phyloP scores from a whole-genome alignment of 225 moss, liverwort and hornwort genomes.

The Rhytidiadelphus loreus region DNA sequence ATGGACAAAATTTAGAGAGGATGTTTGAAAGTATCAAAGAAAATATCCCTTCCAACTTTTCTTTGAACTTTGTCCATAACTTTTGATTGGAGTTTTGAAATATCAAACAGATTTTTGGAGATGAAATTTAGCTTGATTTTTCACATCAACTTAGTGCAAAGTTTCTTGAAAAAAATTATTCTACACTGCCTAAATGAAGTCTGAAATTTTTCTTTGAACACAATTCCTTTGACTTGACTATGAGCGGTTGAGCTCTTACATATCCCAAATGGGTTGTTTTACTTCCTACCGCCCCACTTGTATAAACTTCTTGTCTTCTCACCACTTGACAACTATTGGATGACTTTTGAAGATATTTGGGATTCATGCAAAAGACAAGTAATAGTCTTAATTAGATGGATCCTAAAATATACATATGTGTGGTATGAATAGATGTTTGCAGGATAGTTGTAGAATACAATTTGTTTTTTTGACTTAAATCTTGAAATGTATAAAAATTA shows the following conservation, averaged over 20 bases:
- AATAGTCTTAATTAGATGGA: fast-evolving
- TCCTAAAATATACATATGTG: fast-evolving
- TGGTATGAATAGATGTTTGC: too few species aligned
- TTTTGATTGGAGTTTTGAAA: background rate
- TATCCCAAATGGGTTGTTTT: background rate
- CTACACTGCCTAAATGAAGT: background rate
- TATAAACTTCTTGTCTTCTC: background rate
- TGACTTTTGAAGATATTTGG: fast-evolving
- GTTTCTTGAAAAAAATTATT: background rate
- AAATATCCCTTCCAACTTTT: background rate
- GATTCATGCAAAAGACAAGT: fast-evolving
- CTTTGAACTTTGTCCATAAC: background rate
- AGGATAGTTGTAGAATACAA: too few species aligned
- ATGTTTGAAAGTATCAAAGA: background rate
- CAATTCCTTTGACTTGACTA: background rate
- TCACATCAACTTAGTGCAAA: background rate
- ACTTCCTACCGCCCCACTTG: background rate
- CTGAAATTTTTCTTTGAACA: background rate
- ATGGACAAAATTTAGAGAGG: background rate
- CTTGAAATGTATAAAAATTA: fast-evolving
- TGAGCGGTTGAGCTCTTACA: background rate
- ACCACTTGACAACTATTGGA: fast-evolving
- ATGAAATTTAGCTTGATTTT: background rate
- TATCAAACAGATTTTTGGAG: background rate
- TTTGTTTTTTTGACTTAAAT: background rate